A percentile compares a stretch with the other conserved stretches of the same genome.
Conservation (phyloP, 176 grass and related monocot species). For the Cenchrus fungigraminus region DNA sequence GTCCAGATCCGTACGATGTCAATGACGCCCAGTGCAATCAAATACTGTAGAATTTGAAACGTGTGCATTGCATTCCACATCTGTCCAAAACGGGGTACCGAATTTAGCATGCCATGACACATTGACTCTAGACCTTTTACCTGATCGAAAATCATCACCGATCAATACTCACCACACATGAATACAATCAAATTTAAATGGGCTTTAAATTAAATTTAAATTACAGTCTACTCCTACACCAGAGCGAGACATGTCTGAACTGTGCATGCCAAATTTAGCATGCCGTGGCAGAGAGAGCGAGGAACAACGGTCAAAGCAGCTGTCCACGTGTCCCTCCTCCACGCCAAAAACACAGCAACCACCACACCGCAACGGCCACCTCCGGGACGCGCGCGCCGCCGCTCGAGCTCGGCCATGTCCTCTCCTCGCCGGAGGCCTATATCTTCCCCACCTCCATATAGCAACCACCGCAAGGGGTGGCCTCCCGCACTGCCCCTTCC, state of each 20-base stretch:
- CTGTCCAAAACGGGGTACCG: too few relatives aligned
- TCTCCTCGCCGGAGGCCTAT: constrained; percentile 32
- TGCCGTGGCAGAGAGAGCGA: background rate
- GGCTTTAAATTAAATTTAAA: too few relatives aligned
- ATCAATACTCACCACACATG: too few relatives aligned
- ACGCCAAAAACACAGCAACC: constrained; percentile 22
- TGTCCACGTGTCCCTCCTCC: background rate
- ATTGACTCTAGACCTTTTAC: too few relatives aligned
- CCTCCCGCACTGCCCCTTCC: constrained; percentile 34
- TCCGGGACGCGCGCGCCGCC: constrained; percentile 32
- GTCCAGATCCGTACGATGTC: too few relatives aligned
- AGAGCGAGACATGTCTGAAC: background rate
- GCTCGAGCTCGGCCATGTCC: background rate
- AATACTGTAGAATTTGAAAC: too few relatives aligned
- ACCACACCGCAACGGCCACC: constrained; percentile 4
- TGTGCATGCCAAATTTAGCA: background rate
- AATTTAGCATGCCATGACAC: too few relatives aligned
- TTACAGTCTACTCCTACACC: too few relatives aligned
- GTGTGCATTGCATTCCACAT: too few relatives aligned
- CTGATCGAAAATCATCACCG: too few relatives aligned
- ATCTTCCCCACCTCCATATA: constrained; percentile 40
- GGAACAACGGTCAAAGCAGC: background rate
- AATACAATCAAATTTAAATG: background rate
- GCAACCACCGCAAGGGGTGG: constrained; percentile 39
- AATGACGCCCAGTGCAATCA: too few relatives aligned